phyloP scores from a whole-genome alignment of 2,329 filamentous ascomycete genomes.

The Macrophomina phaseolina region DNA sequence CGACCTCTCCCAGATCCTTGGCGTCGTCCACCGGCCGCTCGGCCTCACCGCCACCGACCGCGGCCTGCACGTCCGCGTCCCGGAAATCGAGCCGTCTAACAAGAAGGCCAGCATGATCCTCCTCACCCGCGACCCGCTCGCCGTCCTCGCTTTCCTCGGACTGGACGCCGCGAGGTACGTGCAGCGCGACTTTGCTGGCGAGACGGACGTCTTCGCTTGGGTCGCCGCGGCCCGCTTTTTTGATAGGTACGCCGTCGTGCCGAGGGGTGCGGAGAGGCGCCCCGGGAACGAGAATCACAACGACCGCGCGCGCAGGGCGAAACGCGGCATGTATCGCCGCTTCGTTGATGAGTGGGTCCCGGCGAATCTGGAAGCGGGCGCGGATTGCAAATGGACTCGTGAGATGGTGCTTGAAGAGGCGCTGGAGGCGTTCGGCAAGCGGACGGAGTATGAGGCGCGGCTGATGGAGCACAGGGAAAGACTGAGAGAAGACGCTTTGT shows the following conservation, averaged over 20 bases:
- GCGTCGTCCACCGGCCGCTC: conserved; percentile 65
- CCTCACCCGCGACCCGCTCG: conserved; percentile 62
- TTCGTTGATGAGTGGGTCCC: conserved; percentile 72
- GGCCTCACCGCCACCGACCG: conserved; percentile 70
- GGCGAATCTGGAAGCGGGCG: conserved; percentile 49
- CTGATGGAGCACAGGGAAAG: conserved; percentile 47
- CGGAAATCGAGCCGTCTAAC: conserved; percentile 68
- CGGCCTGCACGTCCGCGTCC: conserved; percentile 69
- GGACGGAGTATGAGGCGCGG: conserved; percentile 52
- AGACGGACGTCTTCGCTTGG: conserved; percentile 68
- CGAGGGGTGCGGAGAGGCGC: conserved; percentile 32
- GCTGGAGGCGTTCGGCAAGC: conserved; percentile 57
- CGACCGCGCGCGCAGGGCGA: conserved; percentile 62
- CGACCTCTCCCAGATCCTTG: conserved; percentile 72
- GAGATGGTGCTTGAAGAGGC: conserved; percentile 59
- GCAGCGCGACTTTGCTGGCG: conserved; percentile 59
- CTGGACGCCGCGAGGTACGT: conserved; percentile 65
- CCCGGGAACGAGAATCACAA: conserved; percentile 49
- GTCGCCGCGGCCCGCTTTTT: conserved; percentile 65
- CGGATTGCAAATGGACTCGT: conserved; percentile 36
- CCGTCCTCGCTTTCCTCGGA: conserved; percentile 68
- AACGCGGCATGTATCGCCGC: conserved; percentile 62
- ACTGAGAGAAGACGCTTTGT: conserved; percentile 47
- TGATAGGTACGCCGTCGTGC: conserved; percentile 46
- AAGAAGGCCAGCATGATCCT: conserved; percentile 63